Base-by-base conservation (phyloP, 2,329 filamentous ascomycete species). In the Penicillium sp. region DNA sequence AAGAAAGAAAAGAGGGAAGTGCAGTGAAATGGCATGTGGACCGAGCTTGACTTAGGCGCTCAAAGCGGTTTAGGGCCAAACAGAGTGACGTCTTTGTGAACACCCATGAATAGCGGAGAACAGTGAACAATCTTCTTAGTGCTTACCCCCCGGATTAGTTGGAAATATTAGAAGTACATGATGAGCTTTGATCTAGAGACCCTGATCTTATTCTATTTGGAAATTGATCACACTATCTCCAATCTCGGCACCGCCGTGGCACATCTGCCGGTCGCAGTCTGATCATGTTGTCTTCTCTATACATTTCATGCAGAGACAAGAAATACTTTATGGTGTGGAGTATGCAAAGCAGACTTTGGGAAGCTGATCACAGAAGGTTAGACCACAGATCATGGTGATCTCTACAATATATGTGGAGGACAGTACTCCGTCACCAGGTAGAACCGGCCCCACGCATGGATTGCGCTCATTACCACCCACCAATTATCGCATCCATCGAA, bases 1-100 rank as follows among this genome's bases (percentile, higher is more conserved):
- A 57, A 56, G 54, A 59, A 51, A 46, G 36, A 47, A 50, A 31
- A 53, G 58, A 23, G 39, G 21, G 34, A 55, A 50, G 44, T 38
- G 36, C 31, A 54, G 61, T 45, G 55, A 59, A 62, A 55, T 62
- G 59, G 59, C 60, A 65, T 62, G 67, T 70, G 67, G 68, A 52
- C 62, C 65, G 60, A 61, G 63, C 62, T 64, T 58, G 50, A 45
- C 29, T 9, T 25, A 3, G 10, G 21, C 33, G 25, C 65, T 59
- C 50, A 47, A 66, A 50, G 40, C 49, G 65, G 65, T 62, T 66
- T 65, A 65, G 61, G 50, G 59, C 54, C 44, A 51, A 40, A 52
- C 50, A 60, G 50, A 67, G 62, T 73, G 70, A 73, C 70, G 69
- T 73, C 69, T 66, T 70, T 16, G 50, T 52, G 50, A 52, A 46